Conservation (phyloP, 2,329 filamentous ascomycete species). For the Fusarium nygamai region DNA sequence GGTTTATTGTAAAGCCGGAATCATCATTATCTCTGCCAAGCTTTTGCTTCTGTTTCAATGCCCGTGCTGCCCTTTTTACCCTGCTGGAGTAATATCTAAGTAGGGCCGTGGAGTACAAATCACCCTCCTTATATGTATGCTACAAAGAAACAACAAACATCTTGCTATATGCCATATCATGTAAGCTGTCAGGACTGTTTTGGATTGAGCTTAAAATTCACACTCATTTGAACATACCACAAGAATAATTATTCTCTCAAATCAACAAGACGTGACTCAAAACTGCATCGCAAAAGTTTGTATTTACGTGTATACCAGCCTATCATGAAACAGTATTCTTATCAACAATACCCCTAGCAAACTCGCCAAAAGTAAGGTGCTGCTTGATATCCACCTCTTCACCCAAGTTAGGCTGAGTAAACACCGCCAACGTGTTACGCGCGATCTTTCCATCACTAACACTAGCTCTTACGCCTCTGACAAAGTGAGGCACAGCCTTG, state of each 20-base stretch:
- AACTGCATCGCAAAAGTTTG: not conserved
- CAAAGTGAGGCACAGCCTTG: conserved; percentile 95
- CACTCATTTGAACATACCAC: not conserved
- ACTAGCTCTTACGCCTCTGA: conserved; percentile 75
- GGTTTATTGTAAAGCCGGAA: not conserved
- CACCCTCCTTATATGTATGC: not conserved
- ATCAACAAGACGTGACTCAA: too few relatives aligned
- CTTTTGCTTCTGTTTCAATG: not conserved
- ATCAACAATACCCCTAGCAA: conserved; percentile 71
- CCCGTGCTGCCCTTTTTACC: not conserved
- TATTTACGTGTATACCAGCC: not conserved
- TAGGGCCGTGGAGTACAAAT: not conserved
- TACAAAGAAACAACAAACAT: not conserved
- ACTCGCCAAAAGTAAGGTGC: conserved; percentile 77
- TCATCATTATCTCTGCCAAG: not conserved
- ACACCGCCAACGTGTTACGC: conserved; percentile 92
- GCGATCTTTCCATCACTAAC: conserved; percentile 66
- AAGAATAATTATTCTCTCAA: too few relatives aligned
- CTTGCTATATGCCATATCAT: not conserved
- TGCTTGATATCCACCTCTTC: conserved; percentile 78
- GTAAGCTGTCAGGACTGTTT: not conserved
- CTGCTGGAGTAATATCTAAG: not conserved
- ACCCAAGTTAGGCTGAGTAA: conserved; percentile 93
- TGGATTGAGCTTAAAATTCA: not conserved
- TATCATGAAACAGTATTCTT: conserved; percentile 64